These are phyloP conservation scores for Hanseniaspora singularis DNA, from an alignment of 805 yeast genomes.

Conservation along the genomic window DNA sequence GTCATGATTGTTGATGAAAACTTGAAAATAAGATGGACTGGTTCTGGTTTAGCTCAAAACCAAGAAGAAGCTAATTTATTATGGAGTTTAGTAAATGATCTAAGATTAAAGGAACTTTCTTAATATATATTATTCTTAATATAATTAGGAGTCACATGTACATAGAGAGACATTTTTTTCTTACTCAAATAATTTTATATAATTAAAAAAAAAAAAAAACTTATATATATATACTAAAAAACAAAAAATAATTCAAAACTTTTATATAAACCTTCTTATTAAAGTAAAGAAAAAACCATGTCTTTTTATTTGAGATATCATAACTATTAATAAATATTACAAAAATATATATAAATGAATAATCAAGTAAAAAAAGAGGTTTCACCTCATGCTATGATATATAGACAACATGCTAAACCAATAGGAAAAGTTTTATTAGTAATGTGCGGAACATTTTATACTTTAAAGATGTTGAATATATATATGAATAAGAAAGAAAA, in stretches of 20 bases:
- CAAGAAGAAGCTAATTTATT: conserved; percentile 45
- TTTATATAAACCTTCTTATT: neutral
- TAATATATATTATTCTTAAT: neutral
- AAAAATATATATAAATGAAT: no score
- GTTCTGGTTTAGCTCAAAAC: conserved; percentile 67
- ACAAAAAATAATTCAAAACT: no score
- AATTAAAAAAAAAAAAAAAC: no score
- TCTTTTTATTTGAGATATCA: no score
- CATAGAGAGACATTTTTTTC: no score
- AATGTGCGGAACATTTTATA: conserved; percentile 38
- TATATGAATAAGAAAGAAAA: conserved; percentile 17
- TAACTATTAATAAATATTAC: no score
- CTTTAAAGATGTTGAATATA: conserved; percentile 33
- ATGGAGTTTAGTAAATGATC: conserved; percentile 54
- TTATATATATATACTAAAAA: no score
- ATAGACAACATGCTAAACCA: conserved; percentile 38
- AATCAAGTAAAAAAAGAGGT: conserved; percentile 13
- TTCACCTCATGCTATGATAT: conserved; percentile 30
- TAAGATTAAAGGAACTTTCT: conserved; percentile 37
- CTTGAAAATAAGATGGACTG: conserved; percentile 80
- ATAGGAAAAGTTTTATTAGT: conserved; percentile 34
- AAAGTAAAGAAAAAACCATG: neutral
- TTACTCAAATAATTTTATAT: no score
- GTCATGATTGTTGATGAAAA: conserved; percentile 63
- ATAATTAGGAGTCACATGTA: conserved; percentile 9